Base-by-base conservation (phyloP, 306 rosid genomes). In the Glycyrrhiza uralensis region DNA sequence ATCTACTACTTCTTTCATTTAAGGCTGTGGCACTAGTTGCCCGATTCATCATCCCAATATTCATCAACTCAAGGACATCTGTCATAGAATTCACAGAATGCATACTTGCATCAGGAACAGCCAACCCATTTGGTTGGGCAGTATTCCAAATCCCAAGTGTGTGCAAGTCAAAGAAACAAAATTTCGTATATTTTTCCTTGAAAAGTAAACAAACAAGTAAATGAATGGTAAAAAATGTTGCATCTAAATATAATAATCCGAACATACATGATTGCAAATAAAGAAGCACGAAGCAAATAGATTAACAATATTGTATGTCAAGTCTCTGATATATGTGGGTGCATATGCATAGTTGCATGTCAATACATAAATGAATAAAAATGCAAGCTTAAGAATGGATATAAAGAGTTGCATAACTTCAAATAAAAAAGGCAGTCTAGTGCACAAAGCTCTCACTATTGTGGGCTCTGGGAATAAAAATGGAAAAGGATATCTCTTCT, bases 71-170 rank as follows among this genome's bases (percentile, higher is more conserved):
- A 19, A 89, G 81, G 69, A 94, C 97, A 79, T 94, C 94, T 49
- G 77, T 18, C 71, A 93, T 91, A 66, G 96, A 91, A 72, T 81
- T 82, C 41, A 94, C 98, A 66, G 89, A 77, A 82, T 94, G 90
- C 98, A 94, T 86, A 76, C 92, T 87, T 41, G 98, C 98, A 72
- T 94, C 98, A 71, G 98, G 98, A 61, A 91, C 97, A 77, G 96
- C 94, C 83, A 94, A 83, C 85, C 98, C 98, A 85, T 91, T 91
- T 66, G 98, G 98, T 71, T 83, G 97, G 87, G 98, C 60, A 56
- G 95, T 80, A 82, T 63, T 94, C 97, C 96, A 94, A 89, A 94
- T 94, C 96, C 98, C 98, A 73, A 94, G 98, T 89, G 98, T 94
- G 89, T 81, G 98, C 87, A 91, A 89, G 95, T 91, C 79, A 94